Conservation (phyloP, 2,329 filamentous ascomycete genomes). For the Colletotrichum sp. region DNA sequence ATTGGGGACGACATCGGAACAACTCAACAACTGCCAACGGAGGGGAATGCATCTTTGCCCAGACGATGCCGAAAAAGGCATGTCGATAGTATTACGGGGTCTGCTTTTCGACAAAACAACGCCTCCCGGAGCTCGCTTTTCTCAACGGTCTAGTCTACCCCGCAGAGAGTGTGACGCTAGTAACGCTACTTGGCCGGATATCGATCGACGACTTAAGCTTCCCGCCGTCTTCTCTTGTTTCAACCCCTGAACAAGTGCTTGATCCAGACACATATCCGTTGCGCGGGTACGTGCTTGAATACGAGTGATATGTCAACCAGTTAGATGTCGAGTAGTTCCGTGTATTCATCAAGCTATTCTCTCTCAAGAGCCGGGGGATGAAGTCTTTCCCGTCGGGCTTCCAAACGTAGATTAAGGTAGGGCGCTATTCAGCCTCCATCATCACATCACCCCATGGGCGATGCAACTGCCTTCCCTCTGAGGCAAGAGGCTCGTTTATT, state of each 20-base stretch:
- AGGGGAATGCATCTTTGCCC: not conserved
- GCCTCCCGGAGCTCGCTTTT: not conserved
- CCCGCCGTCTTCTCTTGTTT: not conserved
- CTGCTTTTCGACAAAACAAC: not conserved
- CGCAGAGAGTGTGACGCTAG: not conserved
- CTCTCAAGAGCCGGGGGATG: not conserved
- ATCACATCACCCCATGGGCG: not conserved
- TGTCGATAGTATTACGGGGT: not conserved
- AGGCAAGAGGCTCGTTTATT: not conserved
- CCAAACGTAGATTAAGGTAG: not conserved
- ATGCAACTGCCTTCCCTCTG: not conserved
- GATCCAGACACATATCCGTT: not conserved
- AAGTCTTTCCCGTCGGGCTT: not conserved
- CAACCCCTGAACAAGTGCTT: not conserved
- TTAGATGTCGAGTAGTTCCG: not conserved
- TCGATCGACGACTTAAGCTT: conserved; percentile 9
- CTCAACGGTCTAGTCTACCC: not conserved
- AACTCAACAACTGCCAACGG: not conserved
- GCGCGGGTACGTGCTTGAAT: not conserved
- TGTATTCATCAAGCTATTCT: not conserved
- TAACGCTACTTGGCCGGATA: not conserved
- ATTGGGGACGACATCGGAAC: not conserved
- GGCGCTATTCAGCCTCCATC: not conserved
- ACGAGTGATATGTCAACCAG: not conserved
- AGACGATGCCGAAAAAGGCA: not conserved